Percentiles rank a stretch among this genome's conserved stretches.
Conservation (phyloP, 1,284 basidiomycete species). For the Sporisorium graminicola region DNA sequence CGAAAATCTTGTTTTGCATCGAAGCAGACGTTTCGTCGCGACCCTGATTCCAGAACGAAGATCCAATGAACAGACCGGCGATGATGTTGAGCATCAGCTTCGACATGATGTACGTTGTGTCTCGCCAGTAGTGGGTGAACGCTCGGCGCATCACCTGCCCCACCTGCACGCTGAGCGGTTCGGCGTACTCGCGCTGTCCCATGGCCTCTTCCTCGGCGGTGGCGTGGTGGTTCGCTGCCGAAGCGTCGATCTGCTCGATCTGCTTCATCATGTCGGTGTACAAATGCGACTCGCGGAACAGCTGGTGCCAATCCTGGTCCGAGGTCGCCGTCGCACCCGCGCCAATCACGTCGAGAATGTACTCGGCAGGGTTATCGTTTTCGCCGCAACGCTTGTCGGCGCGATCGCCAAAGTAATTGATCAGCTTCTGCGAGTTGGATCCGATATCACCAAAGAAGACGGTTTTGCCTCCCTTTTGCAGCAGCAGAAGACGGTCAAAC, state of each 20-base stretch:
- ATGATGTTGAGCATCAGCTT: conserved; percentile 73
- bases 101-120: conserved; percentile 57
- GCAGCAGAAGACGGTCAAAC: conserved; percentile 59
- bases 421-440: conserved; percentile 74
- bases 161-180: conserved; percentile 59
- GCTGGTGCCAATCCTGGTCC: conserved; percentile 61
- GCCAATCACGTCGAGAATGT: conserved; percentile 66
- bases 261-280: conserved; percentile 37
- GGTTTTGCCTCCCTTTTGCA: conserved; percentile 61
- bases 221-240: conserved; percentile 7
- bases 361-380: conserved; percentile 62
- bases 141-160: conserved; percentile 51
- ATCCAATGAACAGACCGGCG: conserved; percentile 76
- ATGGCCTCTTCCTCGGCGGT: conserved; percentile 52
- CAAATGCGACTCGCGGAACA: conserved; percentile 52
- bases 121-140: conserved; percentile 67
- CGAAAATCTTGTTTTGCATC: conserved; percentile 82
- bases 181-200: conserved; percentile 62
- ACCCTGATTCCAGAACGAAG: conserved; percentile 63
- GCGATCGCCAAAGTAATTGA: conserved; percentile 79
- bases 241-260: conserved; percentile 28
- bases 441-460: conserved; percentile 79
- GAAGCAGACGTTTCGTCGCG: conserved; percentile 35
- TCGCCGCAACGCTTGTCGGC: conserved; percentile 73
- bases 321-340: conserved; percentile 62